Evolutionary conservation across 805 yeast species (phyloP), one percentile per base, ranked within the genome.

Genomic region (Komagataella mondaviorum): DNA sequence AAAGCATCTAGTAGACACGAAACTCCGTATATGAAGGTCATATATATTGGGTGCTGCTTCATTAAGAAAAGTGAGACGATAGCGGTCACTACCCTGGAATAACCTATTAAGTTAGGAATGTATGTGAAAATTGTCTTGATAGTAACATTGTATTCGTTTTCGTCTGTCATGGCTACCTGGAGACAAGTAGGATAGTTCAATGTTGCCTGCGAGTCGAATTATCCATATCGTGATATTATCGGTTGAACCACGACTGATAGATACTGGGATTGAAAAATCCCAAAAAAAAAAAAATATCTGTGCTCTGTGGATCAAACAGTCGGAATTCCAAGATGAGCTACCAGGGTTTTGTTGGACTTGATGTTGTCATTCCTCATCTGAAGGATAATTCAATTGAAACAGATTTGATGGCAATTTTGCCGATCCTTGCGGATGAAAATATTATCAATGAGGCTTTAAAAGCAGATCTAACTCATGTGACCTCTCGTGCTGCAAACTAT

Each of bases 1-100:
- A 89, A 78, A 0, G 99, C 99, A 67, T 93, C 99, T 55, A 93
- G 72, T 52, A 93, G 72, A 59, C 99, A 95, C 10, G 96, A 88
- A 17, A 88, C 72, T 14, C 95, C 85, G 64, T 93, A 93, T 47
- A 89, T 71, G 17, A 78, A 64, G 45, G 87, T 80, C 49, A 96
- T 89, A 63, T 76, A 75, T 52, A 83, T 69, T 18, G 97, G 99
- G 64, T 88, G 93, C 61, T 76, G 71, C 57, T 78, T 76, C 99
- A 93, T 93, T 57, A 85, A 76, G 55, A 78, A 71, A 56, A 90
- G 80, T 45, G 98, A 89, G 46, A 85, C 69, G 49, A 89, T 61
- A 8, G 96, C 95, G 20, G 95, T 81, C 44, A 85, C 58, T 17
- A 95, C 90, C 55, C 99, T 78, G 47, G 83, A 63, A 64, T 88